These are phyloP conservation scores for Stephania yunnanensis DNA, from an alignment of 164 flowering plant species.

Conservation along the genomic window DNA sequence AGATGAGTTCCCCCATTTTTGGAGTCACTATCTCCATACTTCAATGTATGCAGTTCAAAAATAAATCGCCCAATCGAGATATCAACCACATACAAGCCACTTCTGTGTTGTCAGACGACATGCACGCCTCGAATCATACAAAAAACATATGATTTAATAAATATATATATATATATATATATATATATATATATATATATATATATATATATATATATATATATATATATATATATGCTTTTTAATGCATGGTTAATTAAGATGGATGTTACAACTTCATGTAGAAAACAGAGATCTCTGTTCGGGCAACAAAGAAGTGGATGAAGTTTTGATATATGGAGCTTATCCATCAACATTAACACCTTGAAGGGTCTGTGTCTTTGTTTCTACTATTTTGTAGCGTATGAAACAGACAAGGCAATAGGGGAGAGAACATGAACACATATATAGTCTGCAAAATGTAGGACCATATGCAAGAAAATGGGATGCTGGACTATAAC, in stretches of 20 bases:
- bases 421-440: conserved; percentile 10
- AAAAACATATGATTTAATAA: too few species aligned
- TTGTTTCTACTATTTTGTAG: conserved; percentile 5
- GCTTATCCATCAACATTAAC: neutral
- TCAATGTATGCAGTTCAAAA: neutral
- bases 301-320: neutral
- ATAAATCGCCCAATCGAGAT: too few species aligned
- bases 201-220: too few species aligned
- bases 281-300: neutral
- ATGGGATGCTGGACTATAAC: conserved; percentile 18
- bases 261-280: neutral
- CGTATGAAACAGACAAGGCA: conserved; percentile 11
- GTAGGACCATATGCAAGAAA: conserved; percentile 12
- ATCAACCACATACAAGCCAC: too few species aligned
- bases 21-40: neutral
- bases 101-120: too few species aligned
- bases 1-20: neutral
- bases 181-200: too few species aligned
- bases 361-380: neutral
- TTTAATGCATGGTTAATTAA: too few species aligned
- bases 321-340: neutral
- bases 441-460: conserved; percentile 12
- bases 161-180: too few species aligned
- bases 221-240: too few species aligned
- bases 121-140: too few species aligned